Evolutionary conservation across 2,329 filamentous ascomycete species (phyloP).

Genomic region (Massarina eburnea): DNA sequence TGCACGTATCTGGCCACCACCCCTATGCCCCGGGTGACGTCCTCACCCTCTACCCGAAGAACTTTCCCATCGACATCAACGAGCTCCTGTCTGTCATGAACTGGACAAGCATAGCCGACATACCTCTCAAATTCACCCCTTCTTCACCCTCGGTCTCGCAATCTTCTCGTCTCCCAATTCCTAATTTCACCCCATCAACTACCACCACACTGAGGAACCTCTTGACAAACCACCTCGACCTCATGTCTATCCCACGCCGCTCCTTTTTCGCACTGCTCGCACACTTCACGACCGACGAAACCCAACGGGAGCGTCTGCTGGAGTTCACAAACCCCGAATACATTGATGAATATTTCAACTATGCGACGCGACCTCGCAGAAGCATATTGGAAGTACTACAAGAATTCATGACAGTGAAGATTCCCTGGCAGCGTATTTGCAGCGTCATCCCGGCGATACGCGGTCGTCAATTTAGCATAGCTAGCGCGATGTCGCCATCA

Average conservation of each 20-base stretch:
- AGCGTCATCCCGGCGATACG: conserved; percentile 78
- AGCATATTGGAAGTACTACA: conserved; percentile 90
- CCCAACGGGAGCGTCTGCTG: conserved; percentile 77
- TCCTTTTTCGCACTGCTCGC: conserved; percentile 80
- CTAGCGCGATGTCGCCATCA: conserved; percentile 61
- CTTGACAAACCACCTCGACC: conserved; percentile 80
- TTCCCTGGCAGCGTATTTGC: conserved; percentile 73
- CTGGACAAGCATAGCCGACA: conserved; percentile 75
- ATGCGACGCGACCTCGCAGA: conserved; percentile 84
- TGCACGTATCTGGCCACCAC: conserved; percentile 52
- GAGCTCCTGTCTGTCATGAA: conserved; percentile 75
- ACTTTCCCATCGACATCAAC: conserved; percentile 79
- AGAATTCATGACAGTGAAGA: conserved; percentile 81
- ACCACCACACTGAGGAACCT: conserved; percentile 70
- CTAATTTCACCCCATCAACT: conserved; percentile 41
- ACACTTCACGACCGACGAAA: conserved; percentile 70
- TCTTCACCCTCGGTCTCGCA: conserved; percentile 31
- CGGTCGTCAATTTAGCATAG: conserved; percentile 93
- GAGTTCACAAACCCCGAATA: conserved; percentile 81
- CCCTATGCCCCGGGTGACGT: conserved; percentile 74
- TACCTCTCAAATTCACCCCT: conserved; percentile 58
- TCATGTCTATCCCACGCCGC: conserved; percentile 84
- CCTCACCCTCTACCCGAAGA: conserved; percentile 81
- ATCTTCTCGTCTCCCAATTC: conserved; percentile 42
- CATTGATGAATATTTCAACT: conserved; percentile 93